Conservation (phyloP, 495 filamentous ascomycete genomes). For the Acidiella bohemica region DNA sequence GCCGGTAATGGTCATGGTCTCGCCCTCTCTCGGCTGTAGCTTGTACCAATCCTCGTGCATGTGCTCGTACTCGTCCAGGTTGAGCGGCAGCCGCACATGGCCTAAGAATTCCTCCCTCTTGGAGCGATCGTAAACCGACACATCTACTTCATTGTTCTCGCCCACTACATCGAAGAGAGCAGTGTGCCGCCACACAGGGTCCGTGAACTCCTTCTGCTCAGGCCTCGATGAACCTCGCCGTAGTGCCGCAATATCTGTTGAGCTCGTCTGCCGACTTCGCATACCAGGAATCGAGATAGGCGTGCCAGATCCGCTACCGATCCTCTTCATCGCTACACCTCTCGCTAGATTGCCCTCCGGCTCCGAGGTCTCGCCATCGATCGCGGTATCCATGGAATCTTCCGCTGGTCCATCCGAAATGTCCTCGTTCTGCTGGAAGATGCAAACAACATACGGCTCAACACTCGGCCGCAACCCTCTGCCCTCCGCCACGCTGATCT, state of each 20-base stretch:
- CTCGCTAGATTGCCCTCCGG: slow-evolving; percentile 14
- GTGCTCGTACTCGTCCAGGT: slow-evolving; percentile 44
- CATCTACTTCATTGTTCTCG: slow-evolving; percentile 77
- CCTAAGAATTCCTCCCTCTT: slow-evolving; percentile 83
- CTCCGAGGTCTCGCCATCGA: slow-evolving; percentile 29
- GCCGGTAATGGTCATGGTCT: slow-evolving; percentile 64
- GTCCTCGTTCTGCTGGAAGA: slow-evolving; percentile 91
- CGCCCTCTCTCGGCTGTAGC: slow-evolving; percentile 51
- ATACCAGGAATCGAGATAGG: slow-evolving; percentile 94
- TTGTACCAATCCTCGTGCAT: slow-evolving; percentile 75
- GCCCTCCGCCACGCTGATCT: slow-evolving; percentile 74
- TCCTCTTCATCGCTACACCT: slow-evolving; percentile 48
- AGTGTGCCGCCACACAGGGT: slow-evolving; percentile 91
- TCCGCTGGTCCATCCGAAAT: slow-evolving; percentile 73
- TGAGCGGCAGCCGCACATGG: slow-evolving; percentile 60
- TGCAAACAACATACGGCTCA: slow-evolving; percentile 90
- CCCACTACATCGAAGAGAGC: slow-evolving; percentile 93
- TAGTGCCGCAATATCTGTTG: slow-evolving; percentile 57
- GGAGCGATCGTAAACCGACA: slow-evolving; percentile 83
- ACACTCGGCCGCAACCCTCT: slow-evolving; percentile 65
- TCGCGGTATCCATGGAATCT: slow-evolving; percentile 31
- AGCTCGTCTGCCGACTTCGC: slow-evolving; percentile 88
- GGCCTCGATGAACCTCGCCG: slow-evolving; percentile 35
- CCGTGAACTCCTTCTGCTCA: slow-evolving; percentile 55
- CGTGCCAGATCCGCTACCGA: slow-evolving; percentile 60